Evolutionary conservation across 2,329 filamentous ascomycete species (phyloP), one percentile per base, ranked within the genome.

Genomic region (Colletotrichum scovillei): DNA sequence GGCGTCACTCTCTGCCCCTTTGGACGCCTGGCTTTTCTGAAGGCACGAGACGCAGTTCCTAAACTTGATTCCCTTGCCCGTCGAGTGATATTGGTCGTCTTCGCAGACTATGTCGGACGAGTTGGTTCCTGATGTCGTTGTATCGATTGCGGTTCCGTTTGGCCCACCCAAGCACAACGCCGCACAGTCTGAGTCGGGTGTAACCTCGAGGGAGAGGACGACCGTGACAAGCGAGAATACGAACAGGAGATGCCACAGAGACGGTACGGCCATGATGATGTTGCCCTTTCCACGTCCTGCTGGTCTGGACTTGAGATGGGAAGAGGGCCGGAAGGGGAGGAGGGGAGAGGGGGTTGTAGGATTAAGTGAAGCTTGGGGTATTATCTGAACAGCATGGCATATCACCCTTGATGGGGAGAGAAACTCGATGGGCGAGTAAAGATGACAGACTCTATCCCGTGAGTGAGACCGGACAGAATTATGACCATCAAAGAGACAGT

Each of bases 161-260:
- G 77, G 72, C 3, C 81, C 79, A 72, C 87, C 83, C 5, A 88
- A 77, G 69, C 89, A 91, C 2, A 85, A 72, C 0, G 84, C 78
- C 0, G 87, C 83, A 76, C 89, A 91, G 11, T 81, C 77, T 0
- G 89, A 90, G 11, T 85, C 86, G 0, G 88, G 86, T 1, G 87
- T 85, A 2, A 89, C 85, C 65, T 87, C 81, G 3, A 89, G 79
- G 3, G 82, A 83, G 12, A 59, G 14, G 4, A 58, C 67, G 49
- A 67, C 22, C n/a, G 72, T 59, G 16, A 69, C 26, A 24, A 80
- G 55, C 46, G 78, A 69, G 49, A 78, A 57, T 2, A 76, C 55
- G 56, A 53, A 22, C 49, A 66, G 0, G 0, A 63, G 7, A 35
- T 52, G 62, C 67, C 67, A 11, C 5, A 38, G 1, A 2, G 53